A percentile compares a stretch with the other conserved stretches of the same genome.
Evolutionary conservation across 768 basidiomycete genomes (phyloP).

Genomic region (Rhodotorula diobovata): DNA sequence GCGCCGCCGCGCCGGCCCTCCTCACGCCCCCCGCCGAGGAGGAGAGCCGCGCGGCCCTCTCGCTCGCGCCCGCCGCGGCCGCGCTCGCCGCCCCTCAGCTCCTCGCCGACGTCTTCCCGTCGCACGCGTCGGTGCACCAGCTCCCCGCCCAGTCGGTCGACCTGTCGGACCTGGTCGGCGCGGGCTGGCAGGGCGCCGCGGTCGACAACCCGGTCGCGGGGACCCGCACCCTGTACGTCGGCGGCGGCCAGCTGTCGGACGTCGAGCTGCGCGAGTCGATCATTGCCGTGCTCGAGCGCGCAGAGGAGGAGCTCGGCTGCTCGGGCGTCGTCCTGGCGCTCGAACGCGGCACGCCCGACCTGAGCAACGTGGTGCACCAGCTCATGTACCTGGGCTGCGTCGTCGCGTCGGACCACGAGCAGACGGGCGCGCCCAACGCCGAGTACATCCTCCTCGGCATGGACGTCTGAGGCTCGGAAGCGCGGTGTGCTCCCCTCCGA

Average conservation of each 20-base stretch:
- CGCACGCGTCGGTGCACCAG: slow-evolving; percentile 23
- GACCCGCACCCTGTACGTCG: slow-evolving; percentile 65
- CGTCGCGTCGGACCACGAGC: slow-evolving; percentile 5
- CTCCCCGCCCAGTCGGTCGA: slow-evolving; percentile 23
- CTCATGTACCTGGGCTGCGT: slow-evolving; percentile 87
- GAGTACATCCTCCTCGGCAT: slow-evolving; percentile 6
- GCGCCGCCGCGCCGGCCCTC: slow-evolving; percentile 7
- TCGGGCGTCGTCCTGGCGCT: slow-evolving; percentile 73
- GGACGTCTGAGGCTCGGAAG: neutral
- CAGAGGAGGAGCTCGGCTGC: slow-evolving; percentile 75
- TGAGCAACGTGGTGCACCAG: slow-evolving; percentile 56
- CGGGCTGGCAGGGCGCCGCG: slow-evolving; percentile 26
- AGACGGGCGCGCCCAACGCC: neutral
- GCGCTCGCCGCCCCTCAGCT: slow-evolving; percentile 1
- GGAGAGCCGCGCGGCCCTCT: neutral
- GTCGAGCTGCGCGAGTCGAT: slow-evolving; percentile 54
- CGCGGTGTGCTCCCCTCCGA: neutral
- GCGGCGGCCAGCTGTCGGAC: slow-evolving; percentile 53
- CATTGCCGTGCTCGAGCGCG: slow-evolving; percentile 78
- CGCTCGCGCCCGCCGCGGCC: neutral
- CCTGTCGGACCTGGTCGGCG: slow-evolving; percentile 19
- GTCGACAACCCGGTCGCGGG: slow-evolving; percentile 26
- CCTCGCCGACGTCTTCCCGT: slow-evolving; percentile 31
- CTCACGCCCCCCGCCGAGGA: slow-evolving; percentile 9
- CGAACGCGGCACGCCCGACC: slow-evolving; percentile 56